Percentiles rank a stretch among this genome's conserved stretches.
Conservation (phyloP, 208 protist genomes). For the Leptomonas seymouri region DNA sequence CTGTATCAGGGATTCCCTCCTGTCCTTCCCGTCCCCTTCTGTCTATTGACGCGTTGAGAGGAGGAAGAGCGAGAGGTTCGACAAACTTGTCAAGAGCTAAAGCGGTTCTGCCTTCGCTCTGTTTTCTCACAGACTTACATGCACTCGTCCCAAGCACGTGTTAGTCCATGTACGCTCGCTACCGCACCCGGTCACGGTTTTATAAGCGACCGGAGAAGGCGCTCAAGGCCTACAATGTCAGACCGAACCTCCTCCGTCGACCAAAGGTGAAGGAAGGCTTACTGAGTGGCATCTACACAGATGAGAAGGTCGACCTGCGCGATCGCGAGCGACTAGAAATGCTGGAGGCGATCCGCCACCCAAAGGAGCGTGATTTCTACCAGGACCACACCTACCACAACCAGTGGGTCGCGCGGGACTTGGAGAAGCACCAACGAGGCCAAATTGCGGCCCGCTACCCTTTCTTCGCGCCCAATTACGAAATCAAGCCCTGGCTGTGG, state of each 20-base stretch:
- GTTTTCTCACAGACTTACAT: neutral
- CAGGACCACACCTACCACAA: conserved; percentile 94
- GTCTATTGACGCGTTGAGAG: neutral
- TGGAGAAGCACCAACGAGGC: conserved; percentile 69
- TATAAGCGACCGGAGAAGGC: conserved; percentile 65
- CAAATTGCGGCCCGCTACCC: conserved; percentile 62
- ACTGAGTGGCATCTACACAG: conserved; percentile 67
- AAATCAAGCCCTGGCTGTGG: conserved; percentile 80
- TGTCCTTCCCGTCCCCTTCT: neutral
- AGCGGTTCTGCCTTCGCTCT: neutral
- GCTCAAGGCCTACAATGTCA: conserved; percentile 74
- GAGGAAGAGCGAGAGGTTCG: neutral
- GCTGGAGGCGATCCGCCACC: conserved; percentile 83
- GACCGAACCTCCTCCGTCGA: conserved; percentile 62
- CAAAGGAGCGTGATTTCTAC: conserved; percentile 89
- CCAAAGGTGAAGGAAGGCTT: conserved; percentile 73
- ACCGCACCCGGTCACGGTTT: conserved; percentile 80
- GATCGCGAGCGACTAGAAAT: conserved; percentile 80
- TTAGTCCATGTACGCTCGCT: conserved; percentile 78
- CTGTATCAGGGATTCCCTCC: neutral
- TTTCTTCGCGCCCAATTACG: conserved; percentile 69
- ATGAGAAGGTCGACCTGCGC: conserved; percentile 79
- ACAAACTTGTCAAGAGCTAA: neutral
- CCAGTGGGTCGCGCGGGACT: conserved; percentile 81
- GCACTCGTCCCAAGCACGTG: no score